Evolutionary conservation across 148 eudicot genomes (phyloP), one percentile per base, ranked within the genome.

Genomic region (Vaccinium darrowii): DNA sequence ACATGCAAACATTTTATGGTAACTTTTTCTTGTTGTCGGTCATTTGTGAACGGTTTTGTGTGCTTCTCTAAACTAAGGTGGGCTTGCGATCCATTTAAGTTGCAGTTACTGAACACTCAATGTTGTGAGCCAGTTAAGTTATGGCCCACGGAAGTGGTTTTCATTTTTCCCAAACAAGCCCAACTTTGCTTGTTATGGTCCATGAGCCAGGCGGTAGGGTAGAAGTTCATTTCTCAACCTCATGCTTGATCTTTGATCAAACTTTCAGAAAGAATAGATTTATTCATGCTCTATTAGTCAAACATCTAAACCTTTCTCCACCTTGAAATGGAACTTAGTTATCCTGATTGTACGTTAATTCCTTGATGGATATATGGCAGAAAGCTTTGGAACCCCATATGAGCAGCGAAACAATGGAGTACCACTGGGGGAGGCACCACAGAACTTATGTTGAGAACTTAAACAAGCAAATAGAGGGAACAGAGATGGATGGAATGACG

Each of bases 351-450:
- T 27, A 30, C 3, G 1, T 80, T 36, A 15, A 80, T 57, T 62
- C 33, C 53, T 80, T 80, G 71, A 83, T 74, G 53, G 80, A 56
- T 74, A 72, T 9, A 43, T 36, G 53, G 51, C 86, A 95, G 98
- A 89, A 92, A 89, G 96, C 98, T 71, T 72, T 95, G 93, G 98
- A 95, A 89, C 98, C 98, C 76, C 92, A 94, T 85, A 95, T 95
- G 98, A 95, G 95, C 90, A 89, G 91, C 47, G 81, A 89, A 50
- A 94, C 98, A 27, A 84, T 95, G 83, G 98, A 94, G 79, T 95
- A 84, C 88, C 98, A 94, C 80, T 95, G 98, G 98, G 98, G 98
- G 10, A 94, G 89, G 89, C 98, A 95, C 89, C 98, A 95, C 71
- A 90, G 91, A 83, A 88, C 91, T 62, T 95, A 95, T 83, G 98